A percentile compares a stretch with the other conserved stretches of the same genome.
These are phyloP conservation scores for Anisodus tanguticus DNA, from an alignment of 257 asterid genomes.

Conservation along the genomic window DNA sequence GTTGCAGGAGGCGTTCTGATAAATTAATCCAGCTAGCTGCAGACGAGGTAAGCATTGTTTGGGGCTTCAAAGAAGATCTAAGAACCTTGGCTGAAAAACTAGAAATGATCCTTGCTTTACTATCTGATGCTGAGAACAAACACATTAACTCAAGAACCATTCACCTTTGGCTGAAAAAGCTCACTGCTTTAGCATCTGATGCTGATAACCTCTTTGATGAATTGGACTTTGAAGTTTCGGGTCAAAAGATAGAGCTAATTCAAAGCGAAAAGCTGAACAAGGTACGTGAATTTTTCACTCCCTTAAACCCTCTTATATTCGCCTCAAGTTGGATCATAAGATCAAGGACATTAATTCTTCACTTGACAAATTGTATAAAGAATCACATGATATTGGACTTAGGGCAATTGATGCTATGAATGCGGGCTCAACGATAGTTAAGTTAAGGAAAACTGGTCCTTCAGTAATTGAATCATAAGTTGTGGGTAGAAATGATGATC, in stretches of 20 bases:
- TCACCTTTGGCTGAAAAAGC: slow-evolving; percentile 33
- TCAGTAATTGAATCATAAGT: slow-evolving; percentile 26
- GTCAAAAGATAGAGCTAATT: not conserved
- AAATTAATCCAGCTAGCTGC: slow-evolving; percentile 29
- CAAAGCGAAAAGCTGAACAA: not conserved
- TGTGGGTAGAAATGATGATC: slow-evolving; percentile 33
- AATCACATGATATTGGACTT: slow-evolving; percentile 27
- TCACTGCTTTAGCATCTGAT: slow-evolving; percentile 8
- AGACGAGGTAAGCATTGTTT: slow-evolving; percentile 16
- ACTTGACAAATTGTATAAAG: slow-evolving; percentile 26
- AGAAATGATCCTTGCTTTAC: slow-evolving; percentile 37
- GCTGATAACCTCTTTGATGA: slow-evolving; percentile 31
- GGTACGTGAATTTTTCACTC: not conserved
- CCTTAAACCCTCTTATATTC: slow-evolving; percentile 30
- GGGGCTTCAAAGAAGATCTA: slow-evolving; percentile 31
- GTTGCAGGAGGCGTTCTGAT: slow-evolving; percentile 32
- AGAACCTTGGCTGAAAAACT: slow-evolving; percentile 26
- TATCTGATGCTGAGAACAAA: slow-evolving; percentile 35
- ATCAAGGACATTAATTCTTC: slow-evolving; percentile 10
- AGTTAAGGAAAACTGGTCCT: slow-evolving; percentile 28
- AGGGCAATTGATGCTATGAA: slow-evolving; percentile 13
- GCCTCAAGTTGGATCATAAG: not conserved
- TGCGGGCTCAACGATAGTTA: not conserved
- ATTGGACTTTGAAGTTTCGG: not conserved
- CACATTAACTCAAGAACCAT: not conserved